These are phyloP conservation scores for Rhizopogon rudus DNA, from an alignment of 768 basidiomycete genomes.

Conservation along the genomic window DNA sequence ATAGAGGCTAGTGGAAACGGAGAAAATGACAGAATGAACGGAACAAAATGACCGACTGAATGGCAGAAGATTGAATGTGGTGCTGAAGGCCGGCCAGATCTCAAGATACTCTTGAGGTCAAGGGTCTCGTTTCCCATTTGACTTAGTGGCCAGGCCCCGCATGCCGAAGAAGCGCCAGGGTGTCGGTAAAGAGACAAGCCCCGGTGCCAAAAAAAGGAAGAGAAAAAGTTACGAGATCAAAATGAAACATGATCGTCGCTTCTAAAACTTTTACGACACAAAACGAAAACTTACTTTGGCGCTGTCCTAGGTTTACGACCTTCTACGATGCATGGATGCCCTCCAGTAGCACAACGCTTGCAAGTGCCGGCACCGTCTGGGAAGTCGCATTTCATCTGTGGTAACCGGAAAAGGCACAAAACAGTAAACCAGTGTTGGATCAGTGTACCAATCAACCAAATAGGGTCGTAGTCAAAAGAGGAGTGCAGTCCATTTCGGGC, in stretches of 20 bases:
- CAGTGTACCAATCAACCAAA: background rate
- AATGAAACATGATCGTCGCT: conserved; percentile 3
- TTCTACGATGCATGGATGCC: conserved; percentile 79
- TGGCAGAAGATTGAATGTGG: background rate
- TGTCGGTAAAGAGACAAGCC: conserved; percentile 14
- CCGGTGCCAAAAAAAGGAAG: conserved; percentile 19
- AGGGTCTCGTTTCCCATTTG: conserved; percentile 10
- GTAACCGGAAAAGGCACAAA: conserved; percentile 7
- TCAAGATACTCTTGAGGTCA: conserved; percentile 10
- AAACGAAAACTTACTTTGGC: conserved; percentile 64
- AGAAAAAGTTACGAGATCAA: conserved; percentile 13
- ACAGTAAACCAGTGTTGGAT: conserved; percentile 8
- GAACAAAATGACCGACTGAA: background rate
- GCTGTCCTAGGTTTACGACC: conserved; percentile 73
- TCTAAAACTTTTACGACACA: background rate
- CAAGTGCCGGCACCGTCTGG: conserved; percentile 70
- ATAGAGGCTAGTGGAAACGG: background rate
- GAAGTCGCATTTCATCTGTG: conserved; percentile 85
- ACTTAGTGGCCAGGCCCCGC: conserved; percentile 5
- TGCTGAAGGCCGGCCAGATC: background rate
- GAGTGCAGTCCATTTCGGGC: conserved; percentile 6
- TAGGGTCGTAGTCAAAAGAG: background rate
- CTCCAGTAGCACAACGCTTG: conserved; percentile 66
- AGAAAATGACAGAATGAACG: background rate
- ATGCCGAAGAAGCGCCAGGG: conserved; percentile 6